These are phyloP conservation scores for Agrocybe pediades DNA, from an alignment of 768 basidiomycete genomes.

Conservation along the genomic window DNA sequence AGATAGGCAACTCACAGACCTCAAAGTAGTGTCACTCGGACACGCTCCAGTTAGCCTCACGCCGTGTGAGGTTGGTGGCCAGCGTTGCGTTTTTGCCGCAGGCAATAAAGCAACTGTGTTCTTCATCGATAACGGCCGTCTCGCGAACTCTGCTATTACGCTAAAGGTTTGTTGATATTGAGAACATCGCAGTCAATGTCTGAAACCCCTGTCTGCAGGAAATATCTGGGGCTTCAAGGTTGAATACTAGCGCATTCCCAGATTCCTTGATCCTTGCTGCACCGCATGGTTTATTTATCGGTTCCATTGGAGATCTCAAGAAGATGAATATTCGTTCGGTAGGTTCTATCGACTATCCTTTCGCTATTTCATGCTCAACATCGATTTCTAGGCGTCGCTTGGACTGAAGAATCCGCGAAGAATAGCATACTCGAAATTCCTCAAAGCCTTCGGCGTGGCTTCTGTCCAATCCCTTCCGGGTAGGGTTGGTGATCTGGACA, in stretches of 20 bases:
- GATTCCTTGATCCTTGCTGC: slow-evolving; percentile 63
- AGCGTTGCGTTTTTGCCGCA: slow-evolving; percentile 64
- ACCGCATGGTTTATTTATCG: slow-evolving; percentile 58
- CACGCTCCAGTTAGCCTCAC: slow-evolving; percentile 64
- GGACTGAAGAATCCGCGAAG: slow-evolving; percentile 72
- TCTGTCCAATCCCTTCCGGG: slow-evolving; percentile 56
- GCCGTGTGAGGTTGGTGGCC: slow-evolving; percentile 54
- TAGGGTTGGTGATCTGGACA: slow-evolving; percentile 52
- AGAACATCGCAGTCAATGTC: neutral
- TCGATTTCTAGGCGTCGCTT: slow-evolving; percentile 55
- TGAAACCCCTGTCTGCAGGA: slow-evolving; percentile 34
- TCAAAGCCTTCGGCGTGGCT: slow-evolving; percentile 66
- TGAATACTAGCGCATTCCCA: slow-evolving; percentile 51
- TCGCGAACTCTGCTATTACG: slow-evolving; percentile 72
- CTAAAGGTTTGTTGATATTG: slow-evolving; percentile 50
- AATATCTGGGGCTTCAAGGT: slow-evolving; percentile 48
- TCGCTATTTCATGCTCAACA: neutral
- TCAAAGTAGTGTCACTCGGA: slow-evolving; percentile 67
- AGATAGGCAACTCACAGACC: slow-evolving; percentile 36
- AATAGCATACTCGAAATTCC: slow-evolving; percentile 58
- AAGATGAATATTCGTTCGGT: slow-evolving; percentile 85
- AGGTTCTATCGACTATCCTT: no score
- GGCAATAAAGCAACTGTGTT: slow-evolving; percentile 72
- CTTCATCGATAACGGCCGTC: slow-evolving; percentile 62
- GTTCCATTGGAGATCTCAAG: slow-evolving; percentile 64